phyloP scores from a whole-genome alignment of 1,284 basidiomycete species.

The Grifola frondosa region DNA sequence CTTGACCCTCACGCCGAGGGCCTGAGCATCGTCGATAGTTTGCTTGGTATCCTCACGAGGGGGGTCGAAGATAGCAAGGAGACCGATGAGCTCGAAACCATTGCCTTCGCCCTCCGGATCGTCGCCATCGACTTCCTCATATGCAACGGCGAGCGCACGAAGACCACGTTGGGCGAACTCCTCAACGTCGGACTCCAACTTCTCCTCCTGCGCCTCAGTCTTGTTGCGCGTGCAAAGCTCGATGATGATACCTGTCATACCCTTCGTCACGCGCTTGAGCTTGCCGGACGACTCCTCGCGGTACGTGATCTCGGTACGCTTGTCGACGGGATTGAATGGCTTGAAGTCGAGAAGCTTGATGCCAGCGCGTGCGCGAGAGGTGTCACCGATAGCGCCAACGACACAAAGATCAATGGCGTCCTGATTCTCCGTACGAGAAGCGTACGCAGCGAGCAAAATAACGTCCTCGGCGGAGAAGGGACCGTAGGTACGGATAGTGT shows the following conservation, averaged over 20 bases:
- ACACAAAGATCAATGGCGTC: slow-evolving; percentile 95
- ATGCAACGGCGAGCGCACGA: slow-evolving; percentile 95
- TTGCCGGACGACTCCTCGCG: slow-evolving; percentile 90
- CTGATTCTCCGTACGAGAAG: slow-evolving; percentile 98
- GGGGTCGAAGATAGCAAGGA: slow-evolving; percentile 97
- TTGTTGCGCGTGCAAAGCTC: slow-evolving; percentile 97
- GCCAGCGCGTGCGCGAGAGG: slow-evolving; percentile 77
- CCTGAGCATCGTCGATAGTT: slow-evolving; percentile 95
- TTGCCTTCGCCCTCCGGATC: slow-evolving; percentile 85
- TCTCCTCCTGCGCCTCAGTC: slow-evolving; percentile 87
- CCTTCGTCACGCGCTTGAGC: slow-evolving; percentile 98
- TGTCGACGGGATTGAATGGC: slow-evolving; percentile 99
- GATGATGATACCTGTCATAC: slow-evolving; percentile 97
- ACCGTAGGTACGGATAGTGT: slow-evolving; percentile 90
- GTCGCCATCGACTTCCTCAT: slow-evolving; percentile 87
- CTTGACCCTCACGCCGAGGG: slow-evolving; percentile 97
- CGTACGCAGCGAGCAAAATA: slow-evolving; percentile 91
- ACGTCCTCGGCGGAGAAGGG: slow-evolving; percentile 89
- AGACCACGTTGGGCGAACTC: slow-evolving; percentile 96
- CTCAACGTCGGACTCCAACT: slow-evolving; percentile 92
- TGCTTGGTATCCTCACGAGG: slow-evolving; percentile 98
- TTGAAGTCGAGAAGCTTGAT: slow-evolving; percentile 98
- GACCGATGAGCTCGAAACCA: slow-evolving; percentile 96
- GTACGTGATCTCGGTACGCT: slow-evolving; percentile 99
- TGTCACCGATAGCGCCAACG: slow-evolving; percentile 77